Evolutionary conservation across 352 stramenopile species (phyloP).

Genomic region (Phytopythium kandeliae): DNA sequence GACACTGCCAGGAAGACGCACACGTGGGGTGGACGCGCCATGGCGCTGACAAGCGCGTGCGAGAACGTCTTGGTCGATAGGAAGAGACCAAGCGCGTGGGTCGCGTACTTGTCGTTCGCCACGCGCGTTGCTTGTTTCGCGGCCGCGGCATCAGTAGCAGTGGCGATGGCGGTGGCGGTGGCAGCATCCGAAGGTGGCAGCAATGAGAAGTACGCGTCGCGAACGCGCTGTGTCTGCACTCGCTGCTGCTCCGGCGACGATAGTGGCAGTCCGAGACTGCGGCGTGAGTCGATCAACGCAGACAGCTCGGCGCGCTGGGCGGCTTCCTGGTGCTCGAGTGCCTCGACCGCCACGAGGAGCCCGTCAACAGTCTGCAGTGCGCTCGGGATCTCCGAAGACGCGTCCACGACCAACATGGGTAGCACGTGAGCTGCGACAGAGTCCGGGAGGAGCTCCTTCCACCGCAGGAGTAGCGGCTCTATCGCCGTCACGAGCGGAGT

Average conservation of each 20-base stretch:
- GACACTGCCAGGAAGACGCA: constrained; percentile 36
- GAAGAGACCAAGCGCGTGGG: constrained; percentile 27
- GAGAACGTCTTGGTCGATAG: constrained; percentile 25
- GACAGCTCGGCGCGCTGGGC: constrained; percentile 2
- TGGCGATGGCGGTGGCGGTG: not conserved
- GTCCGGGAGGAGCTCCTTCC: constrained; percentile 37
- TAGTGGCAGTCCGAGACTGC: not conserved
- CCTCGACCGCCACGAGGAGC: not conserved
- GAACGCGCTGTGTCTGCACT: constrained; percentile 14
- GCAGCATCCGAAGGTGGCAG: not conserved
- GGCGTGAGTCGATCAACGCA: constrained; percentile 4
- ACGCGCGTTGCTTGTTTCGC: constrained; percentile 6
- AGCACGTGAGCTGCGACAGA: constrained; percentile 33
- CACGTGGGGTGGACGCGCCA: constrained; percentile 8
- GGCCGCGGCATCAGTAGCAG: not conserved
- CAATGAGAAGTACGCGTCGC: constrained; percentile 31
- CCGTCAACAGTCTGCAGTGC: not conserved
- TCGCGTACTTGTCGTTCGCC: constrained; percentile 42
- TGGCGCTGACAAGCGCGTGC: constrained; percentile 21
- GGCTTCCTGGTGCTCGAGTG: not conserved
- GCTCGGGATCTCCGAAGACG: not conserved
- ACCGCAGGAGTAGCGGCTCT: constrained; percentile 32
- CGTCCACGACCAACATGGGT: not conserved
- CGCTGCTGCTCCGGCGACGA: constrained; percentile 18
- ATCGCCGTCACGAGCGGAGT: constrained; percentile 20